Conservation (phyloP, 495 filamentous ascomycete genomes). For the Penicillium egyptiacum region DNA sequence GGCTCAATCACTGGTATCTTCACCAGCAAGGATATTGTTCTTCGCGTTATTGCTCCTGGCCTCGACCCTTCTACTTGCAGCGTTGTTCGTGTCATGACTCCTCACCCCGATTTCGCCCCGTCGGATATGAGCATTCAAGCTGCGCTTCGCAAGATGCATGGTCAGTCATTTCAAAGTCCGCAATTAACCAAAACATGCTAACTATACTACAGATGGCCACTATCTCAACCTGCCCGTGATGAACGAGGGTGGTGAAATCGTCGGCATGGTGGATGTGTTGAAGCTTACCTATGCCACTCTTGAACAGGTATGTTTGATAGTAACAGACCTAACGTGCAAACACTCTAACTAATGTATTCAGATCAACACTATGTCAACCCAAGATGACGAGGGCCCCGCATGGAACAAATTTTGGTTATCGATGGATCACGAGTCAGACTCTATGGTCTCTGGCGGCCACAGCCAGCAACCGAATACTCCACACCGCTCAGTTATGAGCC, state of each 20-base stretch:
- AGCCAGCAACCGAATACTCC: slow-evolving; percentile 61
- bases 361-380: slow-evolving; percentile 75
- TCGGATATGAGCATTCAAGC: slow-evolving; percentile 99
- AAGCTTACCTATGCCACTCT: slow-evolving; percentile 97
- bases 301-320: slow-evolving; percentile 72
- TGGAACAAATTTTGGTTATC: slow-evolving; percentile 99
- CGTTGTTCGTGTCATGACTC: slow-evolving; percentile 97
- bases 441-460: slow-evolving; percentile 89
- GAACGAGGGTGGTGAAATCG: slow-evolving; percentile 95
- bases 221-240: slow-evolving; percentile 98
- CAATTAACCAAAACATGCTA: slow-evolving; percentile 15
- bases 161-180: slow-evolving; percentile 50
- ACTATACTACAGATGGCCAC: slow-evolving; percentile 73
- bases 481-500: slow-evolving; percentile 70
- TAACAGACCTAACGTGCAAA: not conserved
- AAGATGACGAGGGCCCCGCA: slow-evolving; percentile 89
- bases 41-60: slow-evolving; percentile 96
- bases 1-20: slow-evolving; percentile 98
- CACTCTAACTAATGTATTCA: slow-evolving; percentile 25
- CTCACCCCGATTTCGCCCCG: slow-evolving; percentile 96
- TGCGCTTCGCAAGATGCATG: slow-evolving; percentile 97
- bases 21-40: slow-evolving; percentile 98
- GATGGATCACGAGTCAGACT: slow-evolving; percentile 93
- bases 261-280: slow-evolving; percentile 98
- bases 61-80: slow-evolving; percentile 94